These are phyloP conservation scores for Tylopilus rubrobrunneus DNA, from an alignment of 768 basidiomycete genomes.

Conservation along the genomic window DNA sequence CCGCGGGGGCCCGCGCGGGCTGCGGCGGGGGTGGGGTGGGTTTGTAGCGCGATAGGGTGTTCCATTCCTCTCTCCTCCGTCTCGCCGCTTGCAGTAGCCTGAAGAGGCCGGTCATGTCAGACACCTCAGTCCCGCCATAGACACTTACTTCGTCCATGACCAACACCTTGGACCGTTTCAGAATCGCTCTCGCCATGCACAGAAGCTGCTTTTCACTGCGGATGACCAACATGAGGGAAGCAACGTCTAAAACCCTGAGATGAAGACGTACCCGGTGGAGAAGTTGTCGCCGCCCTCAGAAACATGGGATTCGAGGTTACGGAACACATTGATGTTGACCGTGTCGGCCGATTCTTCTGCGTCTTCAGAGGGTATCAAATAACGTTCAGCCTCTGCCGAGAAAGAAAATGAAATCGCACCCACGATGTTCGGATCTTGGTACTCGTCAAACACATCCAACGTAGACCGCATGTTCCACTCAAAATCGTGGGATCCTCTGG, in stretches of 20 bases:
- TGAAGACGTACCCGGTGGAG: slow-evolving; percentile 61
- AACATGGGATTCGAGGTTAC: slow-evolving; percentile 66
- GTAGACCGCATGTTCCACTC: slow-evolving; percentile 75
- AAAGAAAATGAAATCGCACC: slow-evolving; percentile 20
- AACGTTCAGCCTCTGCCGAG: not conserved
- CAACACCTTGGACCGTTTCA: slow-evolving; percentile 72
- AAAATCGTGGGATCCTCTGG: slow-evolving; percentile 87
- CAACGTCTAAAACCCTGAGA: not conserved
- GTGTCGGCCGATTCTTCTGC: slow-evolving; percentile 35
- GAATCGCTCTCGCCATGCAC: slow-evolving; percentile 84
- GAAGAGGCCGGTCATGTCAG: not conserved
- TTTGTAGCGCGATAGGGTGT: too few relatives aligned
- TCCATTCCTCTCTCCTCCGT: too few relatives aligned
- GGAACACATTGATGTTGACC: slow-evolving; percentile 73
- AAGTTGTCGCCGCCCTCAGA: slow-evolving; percentile 90
- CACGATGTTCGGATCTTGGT: slow-evolving; percentile 79
- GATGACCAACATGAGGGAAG: not conserved
- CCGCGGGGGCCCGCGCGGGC: too few relatives aligned
- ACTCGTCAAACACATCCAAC: slow-evolving; percentile 83
- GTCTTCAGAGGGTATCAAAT: slow-evolving; percentile 57
- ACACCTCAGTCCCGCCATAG: not conserved
- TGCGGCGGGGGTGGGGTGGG: too few relatives aligned
- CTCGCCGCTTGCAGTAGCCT: slow-evolving; percentile 79
- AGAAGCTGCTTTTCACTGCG: slow-evolving; percentile 76
- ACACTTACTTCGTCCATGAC: slow-evolving; percentile 77